These are phyloP conservation scores for Yamadazyma sp. DNA, from an alignment of 805 yeast species.

Conservation along the genomic window DNA sequence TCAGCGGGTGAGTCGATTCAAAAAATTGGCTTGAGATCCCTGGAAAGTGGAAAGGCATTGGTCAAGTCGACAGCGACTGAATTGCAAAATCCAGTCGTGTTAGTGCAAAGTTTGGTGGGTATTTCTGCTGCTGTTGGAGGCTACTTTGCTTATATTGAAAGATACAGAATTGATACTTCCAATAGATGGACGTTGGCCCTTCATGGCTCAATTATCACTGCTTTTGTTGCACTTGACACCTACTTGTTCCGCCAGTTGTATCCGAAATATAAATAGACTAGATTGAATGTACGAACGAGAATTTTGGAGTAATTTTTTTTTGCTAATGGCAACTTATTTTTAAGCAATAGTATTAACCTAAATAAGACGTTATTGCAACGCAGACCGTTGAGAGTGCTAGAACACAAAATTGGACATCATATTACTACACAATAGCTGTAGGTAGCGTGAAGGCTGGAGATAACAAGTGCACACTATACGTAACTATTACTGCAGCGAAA, in stretches of 20 bases:
- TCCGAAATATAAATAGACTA: constrained; percentile 48
- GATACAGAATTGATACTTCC: constrained; percentile 45
- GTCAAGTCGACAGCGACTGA: constrained; percentile 32
- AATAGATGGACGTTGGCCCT: constrained; percentile 48
- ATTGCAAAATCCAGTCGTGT: constrained; percentile 62
- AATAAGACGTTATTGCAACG: too few relatives aligned
- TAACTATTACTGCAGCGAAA: too few relatives aligned
- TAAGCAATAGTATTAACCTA: too few relatives aligned
- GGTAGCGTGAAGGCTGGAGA: too few relatives aligned
- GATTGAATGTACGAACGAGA: too few relatives aligned
- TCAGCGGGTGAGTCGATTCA: constrained; percentile 6
- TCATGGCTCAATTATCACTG: constrained; percentile 53
- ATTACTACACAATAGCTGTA: too few relatives aligned
- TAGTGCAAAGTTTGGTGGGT: constrained; percentile 51
- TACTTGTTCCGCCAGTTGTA: constrained; percentile 53
- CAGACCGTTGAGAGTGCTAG: too few relatives aligned
- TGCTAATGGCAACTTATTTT: too few relatives aligned
- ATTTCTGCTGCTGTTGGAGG: constrained; percentile 49
- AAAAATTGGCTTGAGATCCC: constrained; percentile 15
- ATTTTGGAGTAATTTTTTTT: too few relatives aligned
- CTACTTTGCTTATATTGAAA: constrained; percentile 50
- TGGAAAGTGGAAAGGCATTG: constrained; percentile 15
- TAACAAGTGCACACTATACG: too few relatives aligned
- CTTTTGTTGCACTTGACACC: constrained; percentile 55
- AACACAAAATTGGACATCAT: too few relatives aligned